A percentile compares a stretch with the other conserved stretches of the same genome.
Conservation (phyloP, 2,329 filamentous ascomycete species). For the Incumbomyces delicatus region DNA sequence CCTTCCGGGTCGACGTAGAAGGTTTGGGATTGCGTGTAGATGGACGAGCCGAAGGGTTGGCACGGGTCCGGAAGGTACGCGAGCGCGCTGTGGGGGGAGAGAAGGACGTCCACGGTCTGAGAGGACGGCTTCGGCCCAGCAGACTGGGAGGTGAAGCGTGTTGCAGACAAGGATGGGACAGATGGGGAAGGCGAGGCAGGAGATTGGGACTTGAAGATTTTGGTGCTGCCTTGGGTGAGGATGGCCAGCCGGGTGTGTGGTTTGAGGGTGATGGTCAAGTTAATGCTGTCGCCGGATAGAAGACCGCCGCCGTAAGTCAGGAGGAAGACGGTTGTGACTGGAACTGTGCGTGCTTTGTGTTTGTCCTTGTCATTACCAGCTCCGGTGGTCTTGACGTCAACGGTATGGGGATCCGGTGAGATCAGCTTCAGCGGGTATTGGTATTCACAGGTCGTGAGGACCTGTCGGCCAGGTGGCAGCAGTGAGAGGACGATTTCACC, state of each 20-base stretch:
- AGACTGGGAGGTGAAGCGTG: neutral
- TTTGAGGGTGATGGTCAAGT: slow-evolving; percentile 59
- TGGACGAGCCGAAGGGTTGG: slow-evolving; percentile 76
- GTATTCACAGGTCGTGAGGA: slow-evolving; percentile 66
- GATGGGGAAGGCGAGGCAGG: slow-evolving; percentile 9
- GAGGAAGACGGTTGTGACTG: slow-evolving; percentile 57
- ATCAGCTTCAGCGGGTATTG: slow-evolving; percentile 95
- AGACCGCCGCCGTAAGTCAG: slow-evolving; percentile 92
- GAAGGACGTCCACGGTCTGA: slow-evolving; percentile 40
- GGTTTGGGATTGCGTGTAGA: slow-evolving; percentile 74
- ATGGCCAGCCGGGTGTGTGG: slow-evolving; percentile 55
- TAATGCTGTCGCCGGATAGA: slow-evolving; percentile 74
- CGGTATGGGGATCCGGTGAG: slow-evolving; percentile 52
- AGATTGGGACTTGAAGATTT: slow-evolving; percentile 75
- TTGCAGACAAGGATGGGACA: neutral
- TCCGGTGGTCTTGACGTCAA: slow-evolving; percentile 22
- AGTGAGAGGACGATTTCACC: slow-evolving; percentile 66
- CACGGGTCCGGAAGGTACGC: slow-evolving; percentile 79
- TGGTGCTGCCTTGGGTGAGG: slow-evolving; percentile 71
- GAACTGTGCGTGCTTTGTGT: slow-evolving; percentile 43
- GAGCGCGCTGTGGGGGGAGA: slow-evolving; percentile 42
- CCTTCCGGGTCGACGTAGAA: slow-evolving; percentile 51
- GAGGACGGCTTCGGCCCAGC: slow-evolving; percentile 26
- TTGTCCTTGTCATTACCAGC: slow-evolving; percentile 45
- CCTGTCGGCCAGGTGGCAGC: slow-evolving; percentile 61